Evolutionary conservation across 306 rosid species (phyloP), one percentile per base, ranked within the genome.

Genomic region (Oxytropis ochrocephala): DNA sequence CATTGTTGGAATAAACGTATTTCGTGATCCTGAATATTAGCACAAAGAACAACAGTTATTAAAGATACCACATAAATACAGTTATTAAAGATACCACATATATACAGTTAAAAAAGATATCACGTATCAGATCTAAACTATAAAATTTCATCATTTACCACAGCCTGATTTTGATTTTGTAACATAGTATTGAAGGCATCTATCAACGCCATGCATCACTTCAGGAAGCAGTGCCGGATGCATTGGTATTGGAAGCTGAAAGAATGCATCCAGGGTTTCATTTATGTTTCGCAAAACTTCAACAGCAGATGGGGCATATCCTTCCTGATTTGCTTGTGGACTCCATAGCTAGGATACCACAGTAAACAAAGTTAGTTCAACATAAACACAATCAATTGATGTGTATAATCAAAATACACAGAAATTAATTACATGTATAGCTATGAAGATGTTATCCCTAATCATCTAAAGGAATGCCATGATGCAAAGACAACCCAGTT

Each of bases 181-280:
- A 72, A 81, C 74, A 39, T 94, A 91, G 69, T 88, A 87, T 67
- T 91, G 97, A 79, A 94, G 95, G 88, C 91, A 86, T 80, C 91
- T 87, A 74, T 94, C 99, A 33, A 94, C 92, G 81, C 95, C 97
- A 41, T 77, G 69, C 84, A 94, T 85, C 89, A 94, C 81, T 73
- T 94, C 97, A 33, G 99, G 97, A 83, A 94, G 99, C 75, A 91
- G 54, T 7, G 87, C 91, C 69, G 99, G 99, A 84, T 94, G 99
- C 97, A 88, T 88, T 1, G 92, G 91, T 79, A 94, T 94, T 32
- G 99, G 99, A 80, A 94, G 90, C 85, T 77, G 92, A 84, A 94
- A 94, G 78, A 81, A 94, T 64, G 99, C 96, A 67, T 84, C 97
- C 86, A 94, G 70, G 67, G 92, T 94, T 82, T 94, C 99, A 75